Percentiles rank a stretch among this genome's conserved stretches.
These are phyloP conservation scores for Glaciozyma martinii DNA, from an alignment of 768 basidiomycete species.

Conservation along the genomic window DNA sequence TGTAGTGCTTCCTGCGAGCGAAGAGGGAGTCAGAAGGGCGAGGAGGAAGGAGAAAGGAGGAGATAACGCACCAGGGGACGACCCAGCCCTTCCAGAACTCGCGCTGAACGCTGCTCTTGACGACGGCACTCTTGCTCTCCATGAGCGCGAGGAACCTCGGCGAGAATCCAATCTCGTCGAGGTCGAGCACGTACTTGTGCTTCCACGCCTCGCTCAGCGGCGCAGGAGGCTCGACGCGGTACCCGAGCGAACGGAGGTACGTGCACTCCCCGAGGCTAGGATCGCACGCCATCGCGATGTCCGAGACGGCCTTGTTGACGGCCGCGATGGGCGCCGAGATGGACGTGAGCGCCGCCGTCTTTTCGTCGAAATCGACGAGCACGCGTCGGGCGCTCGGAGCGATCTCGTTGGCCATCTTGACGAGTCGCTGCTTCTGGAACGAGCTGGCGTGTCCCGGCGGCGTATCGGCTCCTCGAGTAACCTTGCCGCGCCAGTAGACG, in stretches of 20 bases:
- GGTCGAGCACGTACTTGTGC: slow-evolving; percentile 82
- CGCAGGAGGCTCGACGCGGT: slow-evolving; percentile 43
- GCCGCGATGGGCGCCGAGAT: slow-evolving; percentile 52
- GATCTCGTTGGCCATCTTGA: slow-evolving; percentile 33
- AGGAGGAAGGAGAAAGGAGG: not conserved
- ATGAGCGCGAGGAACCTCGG: slow-evolving; percentile 80
- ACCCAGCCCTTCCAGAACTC: slow-evolving; percentile 39
- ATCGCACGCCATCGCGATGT: slow-evolving; percentile 50
- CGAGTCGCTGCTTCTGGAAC: slow-evolving; percentile 37
- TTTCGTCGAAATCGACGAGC: slow-evolving; percentile 35
- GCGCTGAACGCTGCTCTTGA: slow-evolving; percentile 34
- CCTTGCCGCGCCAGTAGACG: slow-evolving; percentile 92
- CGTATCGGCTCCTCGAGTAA: slow-evolving; percentile 58
- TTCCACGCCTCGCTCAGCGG: slow-evolving; percentile 80
- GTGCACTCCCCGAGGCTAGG: slow-evolving; percentile 33
- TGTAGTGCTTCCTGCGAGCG: slow-evolving; percentile 72
- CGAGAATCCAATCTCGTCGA: slow-evolving; percentile 93
- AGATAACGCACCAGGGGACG: slow-evolving; percentile 32
- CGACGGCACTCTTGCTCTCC: slow-evolving; percentile 60
- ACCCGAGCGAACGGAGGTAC: slow-evolving; percentile 32
- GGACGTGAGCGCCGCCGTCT: slow-evolving; percentile 46
- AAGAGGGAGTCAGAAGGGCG: not conserved
- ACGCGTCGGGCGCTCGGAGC: slow-evolving; percentile 13
- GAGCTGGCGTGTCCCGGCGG: slow-evolving; percentile 32
- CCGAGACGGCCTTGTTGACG: slow-evolving; percentile 74